Evolutionary conservation across 2,329 filamentous ascomycete species (phyloP).

Genomic region (Colletotrichum neosansevieriae): DNA sequence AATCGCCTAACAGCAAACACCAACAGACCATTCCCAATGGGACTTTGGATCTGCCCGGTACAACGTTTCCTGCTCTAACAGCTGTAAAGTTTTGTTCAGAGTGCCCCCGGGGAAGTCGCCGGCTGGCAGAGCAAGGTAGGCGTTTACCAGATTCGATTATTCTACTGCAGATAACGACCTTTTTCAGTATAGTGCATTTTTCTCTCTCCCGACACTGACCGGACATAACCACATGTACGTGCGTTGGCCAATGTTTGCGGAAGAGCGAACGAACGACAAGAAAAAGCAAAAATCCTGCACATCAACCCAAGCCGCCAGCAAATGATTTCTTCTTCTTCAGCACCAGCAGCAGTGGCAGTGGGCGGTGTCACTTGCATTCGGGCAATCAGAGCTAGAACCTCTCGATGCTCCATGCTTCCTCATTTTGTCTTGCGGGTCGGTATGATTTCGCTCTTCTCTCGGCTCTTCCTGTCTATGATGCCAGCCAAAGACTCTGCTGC

Average conservation of each 20-base stretch:
- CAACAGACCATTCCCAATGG: not conserved
- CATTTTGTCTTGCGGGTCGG: slow-evolving; percentile 9
- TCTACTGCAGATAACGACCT: not conserved
- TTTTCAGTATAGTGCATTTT: not conserved
- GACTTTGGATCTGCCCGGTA: not conserved
- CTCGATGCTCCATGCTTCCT: slow-evolving; percentile 15
- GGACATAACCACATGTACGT: slow-evolving; percentile 11
- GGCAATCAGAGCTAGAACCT: slow-evolving; percentile 15
- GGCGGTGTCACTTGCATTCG: slow-evolving; percentile 15
- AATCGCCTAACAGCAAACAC: slow-evolving; percentile 1
- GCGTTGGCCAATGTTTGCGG: slow-evolving; percentile 31
- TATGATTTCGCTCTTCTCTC: slow-evolving; percentile 6
- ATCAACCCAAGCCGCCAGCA: not conserved
- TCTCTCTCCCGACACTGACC: not conserved
- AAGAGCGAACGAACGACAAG: slow-evolving; percentile 12
- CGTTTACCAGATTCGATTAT: not conserved
- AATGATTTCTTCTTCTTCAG: slow-evolving; percentile 10
- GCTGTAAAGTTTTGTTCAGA: slow-evolving; percentile 16
- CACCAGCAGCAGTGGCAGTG: not conserved
- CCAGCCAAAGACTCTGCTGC: slow-evolving; percentile 8
- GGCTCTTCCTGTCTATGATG: slow-evolving; percentile 15
- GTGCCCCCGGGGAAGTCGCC: slow-evolving; percentile 20
- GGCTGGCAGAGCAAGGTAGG: slow-evolving; percentile 3
- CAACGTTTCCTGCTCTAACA: not conserved
- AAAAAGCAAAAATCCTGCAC: slow-evolving; percentile 18